Conservation (phyloP, 148 eudicot species). For the Camellia granthamiana region DNA sequence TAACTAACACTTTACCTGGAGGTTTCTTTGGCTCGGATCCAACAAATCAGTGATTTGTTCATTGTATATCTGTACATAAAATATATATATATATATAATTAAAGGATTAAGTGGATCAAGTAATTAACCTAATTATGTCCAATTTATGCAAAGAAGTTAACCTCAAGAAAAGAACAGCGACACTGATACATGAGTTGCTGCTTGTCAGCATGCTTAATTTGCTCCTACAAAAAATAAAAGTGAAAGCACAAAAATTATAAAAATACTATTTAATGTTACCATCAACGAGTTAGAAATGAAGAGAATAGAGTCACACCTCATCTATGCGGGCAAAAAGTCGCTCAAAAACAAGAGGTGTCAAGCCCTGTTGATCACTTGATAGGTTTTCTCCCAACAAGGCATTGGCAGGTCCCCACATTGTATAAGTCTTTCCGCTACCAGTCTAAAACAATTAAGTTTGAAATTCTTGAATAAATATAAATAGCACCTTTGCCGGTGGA, state of each 20-base stretch:
- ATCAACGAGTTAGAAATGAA: not conserved
- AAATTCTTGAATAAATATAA: not conserved
- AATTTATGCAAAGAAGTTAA: constrained; percentile 17
- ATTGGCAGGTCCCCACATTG: constrained; percentile 98
- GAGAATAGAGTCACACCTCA: constrained; percentile 47
- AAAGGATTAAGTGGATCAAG: constrained; percentile 6
- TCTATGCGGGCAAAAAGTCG: constrained; percentile 70
- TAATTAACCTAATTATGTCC: constrained; percentile 1
- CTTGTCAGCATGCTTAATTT: constrained; percentile 71
- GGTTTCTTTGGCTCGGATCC: constrained; percentile 85
- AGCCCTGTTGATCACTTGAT: constrained; percentile 70
- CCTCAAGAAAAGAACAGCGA: constrained; percentile 98
- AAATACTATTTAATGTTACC: not conserved
- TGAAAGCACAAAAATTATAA: constrained; percentile 11
- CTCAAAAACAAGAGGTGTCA: constrained; percentile 89
- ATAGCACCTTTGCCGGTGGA: not conserved
- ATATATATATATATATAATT: not conserved
- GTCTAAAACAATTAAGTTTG: constrained; percentile 42
- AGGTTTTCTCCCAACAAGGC: constrained; percentile 70
- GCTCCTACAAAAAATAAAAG: constrained; percentile 52
- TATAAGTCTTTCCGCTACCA: constrained; percentile 95
- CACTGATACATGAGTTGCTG: constrained; percentile 85
- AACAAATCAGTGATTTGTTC: constrained; percentile 92
- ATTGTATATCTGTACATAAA: constrained; percentile 68
- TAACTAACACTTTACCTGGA: constrained; percentile 49